Evolutionary conservation across 805 yeast species (phyloP).

Genomic region (Peterozyma toletana): DNA sequence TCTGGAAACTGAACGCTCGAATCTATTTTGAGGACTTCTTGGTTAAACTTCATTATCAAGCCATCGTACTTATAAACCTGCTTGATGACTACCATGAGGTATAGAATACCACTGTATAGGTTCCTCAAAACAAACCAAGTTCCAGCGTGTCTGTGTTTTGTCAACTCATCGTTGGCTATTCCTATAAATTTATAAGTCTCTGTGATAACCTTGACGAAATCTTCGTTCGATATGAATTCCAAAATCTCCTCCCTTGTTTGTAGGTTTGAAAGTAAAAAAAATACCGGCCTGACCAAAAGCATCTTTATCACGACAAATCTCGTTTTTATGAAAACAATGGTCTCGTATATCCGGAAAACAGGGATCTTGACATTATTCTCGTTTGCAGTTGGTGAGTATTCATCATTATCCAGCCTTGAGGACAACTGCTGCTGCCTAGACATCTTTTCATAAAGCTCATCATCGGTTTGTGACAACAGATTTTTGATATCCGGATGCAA

Average conservation of each 20-base stretch:
- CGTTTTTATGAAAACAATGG: conserved; percentile 30
- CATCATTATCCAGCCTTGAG: conserved; percentile 15
- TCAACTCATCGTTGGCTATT: conserved; percentile 26
- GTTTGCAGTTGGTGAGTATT: conserved; percentile 27
- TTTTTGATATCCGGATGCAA: conserved; percentile 23
- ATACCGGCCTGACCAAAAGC: conserved; percentile 25
- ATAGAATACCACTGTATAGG: conserved; percentile 18
- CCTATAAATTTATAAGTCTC: conserved; percentile 19
- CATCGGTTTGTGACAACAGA: conserved; percentile 5
- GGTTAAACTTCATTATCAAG: not conserved
- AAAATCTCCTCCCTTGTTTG: conserved; percentile 5
- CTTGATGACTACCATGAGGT: conserved; percentile 4
- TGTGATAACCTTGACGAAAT: conserved; percentile 5
- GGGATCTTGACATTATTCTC: conserved; percentile 24
- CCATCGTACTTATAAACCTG: conserved; percentile 3
- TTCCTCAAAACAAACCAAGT: conserved; percentile 31
- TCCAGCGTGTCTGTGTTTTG: conserved; percentile 32
- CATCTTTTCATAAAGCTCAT: conserved; percentile 1
- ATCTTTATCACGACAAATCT: conserved; percentile 26
- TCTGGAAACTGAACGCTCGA: conserved; percentile 2
- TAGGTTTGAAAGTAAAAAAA: conserved; percentile 22
- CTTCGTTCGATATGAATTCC: conserved; percentile 16
- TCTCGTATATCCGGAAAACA: conserved; percentile 17
- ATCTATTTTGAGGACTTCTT: not conserved
- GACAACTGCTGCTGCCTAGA: too few species aligned